Evolutionary conservation across 2,329 filamentous ascomycete genomes (phyloP).

Genomic region (Arthrobotrys conoides): DNA sequence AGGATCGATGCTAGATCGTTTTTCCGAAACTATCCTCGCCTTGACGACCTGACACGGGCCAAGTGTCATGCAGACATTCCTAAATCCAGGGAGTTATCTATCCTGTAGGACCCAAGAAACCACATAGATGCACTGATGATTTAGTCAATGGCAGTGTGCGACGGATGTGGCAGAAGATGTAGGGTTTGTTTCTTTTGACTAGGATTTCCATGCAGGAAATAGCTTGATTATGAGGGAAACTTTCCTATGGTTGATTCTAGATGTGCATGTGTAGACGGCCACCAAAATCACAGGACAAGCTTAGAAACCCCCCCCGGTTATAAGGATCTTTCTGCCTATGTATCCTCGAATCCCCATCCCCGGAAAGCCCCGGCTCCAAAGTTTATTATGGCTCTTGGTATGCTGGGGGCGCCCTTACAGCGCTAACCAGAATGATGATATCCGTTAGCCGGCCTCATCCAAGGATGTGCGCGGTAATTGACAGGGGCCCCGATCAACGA

Average conservation of each 20-base stretch:
- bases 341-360: constrained; percentile 3
- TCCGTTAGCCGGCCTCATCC: constrained; percentile 48
- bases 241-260: constrained; percentile 7
- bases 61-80: constrained; percentile 22
- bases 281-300: neutral
- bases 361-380: constrained; percentile 23
- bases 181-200: constrained; percentile 9
- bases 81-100: constrained; percentile 26
- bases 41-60: constrained; percentile 28
- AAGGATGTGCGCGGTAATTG: constrained; percentile 41
- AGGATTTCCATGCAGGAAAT: constrained; percentile 45
- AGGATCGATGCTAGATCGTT: constrained; percentile 13
- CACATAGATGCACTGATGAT: constrained; percentile 27
- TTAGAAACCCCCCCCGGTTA: constrained; percentile 1
- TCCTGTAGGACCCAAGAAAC: constrained; percentile 8
- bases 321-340: constrained; percentile 3
- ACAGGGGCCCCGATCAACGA: constrained; percentile 5
- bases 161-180: constrained; percentile 34
- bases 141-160: constrained; percentile 32
- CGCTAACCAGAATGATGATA: constrained; percentile 29
- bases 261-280: constrained; percentile 13
- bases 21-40: constrained; percentile 18
- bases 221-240: constrained; percentile 24
- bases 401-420: constrained; percentile 37
- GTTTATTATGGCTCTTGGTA: constrained; percentile 6